A percentile compares a stretch with the other conserved stretches of the same genome.
These are phyloP conservation scores for Solanum tarapatanum DNA, from an alignment of 257 asterid species.

Conservation along the genomic window DNA sequence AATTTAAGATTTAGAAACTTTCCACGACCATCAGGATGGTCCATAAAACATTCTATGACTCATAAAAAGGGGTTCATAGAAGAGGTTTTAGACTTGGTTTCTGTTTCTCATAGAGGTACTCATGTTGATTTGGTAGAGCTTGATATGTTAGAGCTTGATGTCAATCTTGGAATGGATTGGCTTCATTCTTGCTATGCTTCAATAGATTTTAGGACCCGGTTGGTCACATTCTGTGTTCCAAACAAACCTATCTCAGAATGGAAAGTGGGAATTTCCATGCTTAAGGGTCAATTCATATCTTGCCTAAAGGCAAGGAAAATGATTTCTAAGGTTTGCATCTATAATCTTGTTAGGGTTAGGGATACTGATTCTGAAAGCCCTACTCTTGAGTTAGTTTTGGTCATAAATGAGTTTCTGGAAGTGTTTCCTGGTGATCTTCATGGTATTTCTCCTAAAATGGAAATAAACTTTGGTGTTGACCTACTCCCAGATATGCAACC, in stretches of 20 bases:
- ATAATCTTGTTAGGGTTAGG: background rate
- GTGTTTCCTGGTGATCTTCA: background rate
- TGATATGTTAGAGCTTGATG: background rate
- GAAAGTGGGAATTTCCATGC: too few species aligned
- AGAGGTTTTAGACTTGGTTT: background rate
- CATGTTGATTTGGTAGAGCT: background rate
- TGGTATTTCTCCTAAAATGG: background rate
- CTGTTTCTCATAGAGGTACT: background rate
- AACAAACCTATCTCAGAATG: too few species aligned
- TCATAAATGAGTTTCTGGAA: background rate
- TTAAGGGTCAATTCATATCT: background rate
- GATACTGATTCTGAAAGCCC: background rate
- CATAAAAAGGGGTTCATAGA: background rate
- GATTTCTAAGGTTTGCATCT: background rate
- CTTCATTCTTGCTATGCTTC: background rate
- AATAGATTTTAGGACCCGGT: background rate
- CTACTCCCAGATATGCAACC: background rate
- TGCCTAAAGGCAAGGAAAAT: background rate
- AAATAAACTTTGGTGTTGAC: background rate
- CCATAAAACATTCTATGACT: background rate
- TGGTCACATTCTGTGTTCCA: background rate
- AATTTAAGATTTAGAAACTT: background rate
- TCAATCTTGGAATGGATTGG: background rate
- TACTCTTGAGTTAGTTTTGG: background rate
- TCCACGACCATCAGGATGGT: background rate